Conservation (phyloP, 495 filamentous ascomycete genomes). For the Darksidea phi region DNA sequence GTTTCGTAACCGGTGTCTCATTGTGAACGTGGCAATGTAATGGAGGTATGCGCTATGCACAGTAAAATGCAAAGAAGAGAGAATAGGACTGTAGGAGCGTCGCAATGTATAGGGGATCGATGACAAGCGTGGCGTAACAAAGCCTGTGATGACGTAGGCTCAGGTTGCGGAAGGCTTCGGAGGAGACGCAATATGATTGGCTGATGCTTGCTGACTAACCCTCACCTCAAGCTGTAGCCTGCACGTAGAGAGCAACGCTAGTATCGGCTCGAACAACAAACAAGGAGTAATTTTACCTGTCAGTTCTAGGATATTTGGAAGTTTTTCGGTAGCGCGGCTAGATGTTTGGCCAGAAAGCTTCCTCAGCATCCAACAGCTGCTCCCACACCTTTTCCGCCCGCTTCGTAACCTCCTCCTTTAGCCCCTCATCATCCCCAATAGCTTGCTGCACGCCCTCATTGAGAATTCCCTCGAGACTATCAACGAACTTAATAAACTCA, state of each 20-base stretch:
- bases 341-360: conserved; percentile 23
- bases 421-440: neutral
- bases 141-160: neutral
- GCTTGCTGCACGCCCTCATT: conserved; percentile 13
- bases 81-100: neutral
- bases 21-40: neutral
- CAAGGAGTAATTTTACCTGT: no score
- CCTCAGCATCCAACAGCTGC: conserved; percentile 16
- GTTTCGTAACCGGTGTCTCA: neutral
- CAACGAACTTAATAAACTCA: conserved; percentile 22
- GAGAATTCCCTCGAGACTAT: conserved; percentile 10
- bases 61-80: neutral
- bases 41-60: neutral
- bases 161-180: neutral
- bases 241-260: no score
- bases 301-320: no score
- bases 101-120: neutral
- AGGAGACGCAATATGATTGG: no score
- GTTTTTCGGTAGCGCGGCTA: no score
- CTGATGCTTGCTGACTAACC: no score
- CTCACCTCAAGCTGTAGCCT: no score
- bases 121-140: neutral
- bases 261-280: no score
- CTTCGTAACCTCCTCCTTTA: neutral
- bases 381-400: conserved; percentile 13